Base-by-base conservation (phyloP, 177 flowering plant species). In the Vitis hybrid region DNA sequence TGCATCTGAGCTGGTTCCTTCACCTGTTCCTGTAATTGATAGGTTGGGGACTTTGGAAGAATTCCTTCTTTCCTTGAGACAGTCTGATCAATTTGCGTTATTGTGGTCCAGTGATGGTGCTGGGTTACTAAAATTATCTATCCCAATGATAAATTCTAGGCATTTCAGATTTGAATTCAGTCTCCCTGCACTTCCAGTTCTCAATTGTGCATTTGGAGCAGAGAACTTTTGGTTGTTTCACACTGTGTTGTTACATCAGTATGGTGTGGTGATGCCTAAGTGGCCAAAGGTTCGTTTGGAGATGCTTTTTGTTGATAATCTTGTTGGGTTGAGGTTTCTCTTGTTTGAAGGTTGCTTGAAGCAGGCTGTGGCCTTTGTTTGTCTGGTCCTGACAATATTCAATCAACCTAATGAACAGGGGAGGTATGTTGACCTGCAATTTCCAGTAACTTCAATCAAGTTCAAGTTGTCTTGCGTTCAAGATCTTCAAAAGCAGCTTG, bases 281-380 rank as follows among this genome's bases (percentile, higher is more conserved):
- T 94, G 93, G 95, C 98, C 99, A 33, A 79, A 66, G 70, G 87
- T 96, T 79, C 71, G 75, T n/a, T 62, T 96, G 84, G 98, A 96
- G 83, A 87, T 96, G 80, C 88, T 96, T 78, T 84, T 92, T 79
- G 86, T 96, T 53, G 97, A 96, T 80, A 86, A 84, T 68, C 39
- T 70, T 59, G 82, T 77, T 71, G 98, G 97, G 9, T 64, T 96
- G 78, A 86, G 89, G 80, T 85, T 85, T 79, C 76, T 90, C n/a
- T 65, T 84, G 68, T 90, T 86, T 84, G 97, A 96, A 79, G 97
- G 94, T 62, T 88, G 92, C 82, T 74, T 96, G 82, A 74, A 72
- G 80, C 88, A 87, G 77, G 97, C 87, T 57, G 80, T 90, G 15
- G 83, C 85, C 50, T 77, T 82, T 75, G 72, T 92, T 63, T 88